Conservation (phyloP, 305 asterid species). For the Rubia tinctorum region DNA sequence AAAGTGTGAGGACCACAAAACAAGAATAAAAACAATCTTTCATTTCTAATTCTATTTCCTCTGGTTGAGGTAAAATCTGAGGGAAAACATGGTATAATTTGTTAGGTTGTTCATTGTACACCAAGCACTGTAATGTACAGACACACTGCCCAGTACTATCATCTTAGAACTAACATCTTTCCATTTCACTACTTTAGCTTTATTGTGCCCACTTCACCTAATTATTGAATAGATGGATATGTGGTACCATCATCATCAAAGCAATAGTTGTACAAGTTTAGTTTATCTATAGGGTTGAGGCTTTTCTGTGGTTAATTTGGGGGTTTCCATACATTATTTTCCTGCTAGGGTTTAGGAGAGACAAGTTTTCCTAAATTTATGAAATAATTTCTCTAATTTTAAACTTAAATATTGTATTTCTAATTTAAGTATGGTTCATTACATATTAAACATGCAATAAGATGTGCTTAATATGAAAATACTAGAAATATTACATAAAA, state of each 20-base stretch:
- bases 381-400: too few relatives aligned
- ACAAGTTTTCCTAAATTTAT: too few relatives aligned
- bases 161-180: slow-evolving; percentile 4
- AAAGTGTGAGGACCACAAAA: slow-evolving; percentile 63
- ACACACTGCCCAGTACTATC: slow-evolving; percentile 7
- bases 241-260: slow-evolving; percentile 4
- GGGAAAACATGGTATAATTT: slow-evolving; percentile 8
- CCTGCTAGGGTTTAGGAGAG: too few relatives aligned
- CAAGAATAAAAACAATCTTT: neutral
- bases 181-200: slow-evolving; percentile 9
- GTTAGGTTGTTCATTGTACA: slow-evolving; percentile 12
- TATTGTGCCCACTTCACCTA: slow-evolving; percentile 4
- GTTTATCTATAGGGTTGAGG: neutral
- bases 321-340: neutral
- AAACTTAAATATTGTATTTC: too few relatives aligned
- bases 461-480: too few relatives aligned
- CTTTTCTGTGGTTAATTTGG: neutral
- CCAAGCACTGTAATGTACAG: slow-evolving; percentile 2
- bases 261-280: too few relatives aligned
- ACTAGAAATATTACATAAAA: too few relatives aligned
- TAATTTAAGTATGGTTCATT: too few relatives aligned
- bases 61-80: slow-evolving; percentile 20
- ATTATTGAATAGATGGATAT: neutral
- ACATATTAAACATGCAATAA: too few relatives aligned
- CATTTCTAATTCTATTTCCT: slow-evolving; percentile 39